Conservation (phyloP, 139 green algal species). For the Picochlorum costavermella region DNA sequence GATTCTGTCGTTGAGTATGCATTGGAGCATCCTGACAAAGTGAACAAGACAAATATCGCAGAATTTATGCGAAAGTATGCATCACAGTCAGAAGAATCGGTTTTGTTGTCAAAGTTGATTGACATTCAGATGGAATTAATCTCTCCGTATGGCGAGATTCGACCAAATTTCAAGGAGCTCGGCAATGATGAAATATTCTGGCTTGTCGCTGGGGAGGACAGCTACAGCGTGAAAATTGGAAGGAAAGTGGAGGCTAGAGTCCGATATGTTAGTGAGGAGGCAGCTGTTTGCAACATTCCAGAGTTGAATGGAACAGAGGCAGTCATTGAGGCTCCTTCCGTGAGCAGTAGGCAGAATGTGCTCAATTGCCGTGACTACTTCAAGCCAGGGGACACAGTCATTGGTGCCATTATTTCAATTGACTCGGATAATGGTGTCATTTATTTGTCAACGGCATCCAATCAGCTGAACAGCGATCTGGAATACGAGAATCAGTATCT, state of each 20-base stretch:
- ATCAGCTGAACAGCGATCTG: conserved; percentile 21
- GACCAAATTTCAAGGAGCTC: conserved; percentile 13
- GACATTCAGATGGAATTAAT: conserved; percentile 64
- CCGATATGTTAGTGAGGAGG: conserved; percentile 12
- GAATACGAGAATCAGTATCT: conserved; percentile 34
- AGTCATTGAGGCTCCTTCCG: conserved; percentile 21
- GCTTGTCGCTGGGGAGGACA: conserved; percentile 39
- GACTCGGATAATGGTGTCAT: conserved; percentile 5
- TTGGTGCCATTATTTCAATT: conserved; percentile 23
- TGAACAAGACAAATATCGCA: conserved; percentile 30
- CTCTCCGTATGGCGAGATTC: conserved; percentile 46
- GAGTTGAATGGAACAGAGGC: conserved; percentile 42
- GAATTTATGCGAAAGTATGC: conserved; percentile 5
- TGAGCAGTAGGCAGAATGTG: conserved; percentile 11
- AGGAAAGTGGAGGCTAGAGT: conserved; percentile 39
- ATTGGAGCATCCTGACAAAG: conserved; percentile 14
- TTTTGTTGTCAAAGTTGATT: conserved; percentile 41
- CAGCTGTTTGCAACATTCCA: conserved; percentile 21
- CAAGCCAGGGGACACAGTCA: conserved; percentile 20
- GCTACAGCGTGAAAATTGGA: conserved; percentile 35
- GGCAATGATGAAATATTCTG: conserved; percentile 45
- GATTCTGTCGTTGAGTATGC: conserved; percentile 28
- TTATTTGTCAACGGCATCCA: conserved; percentile 17
- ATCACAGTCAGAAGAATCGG: neutral
- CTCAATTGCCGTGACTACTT: conserved; percentile 26